Conservation (phyloP, 176 grass and related monocot genomes). For the Hsuehochloa calcarea region DNA sequence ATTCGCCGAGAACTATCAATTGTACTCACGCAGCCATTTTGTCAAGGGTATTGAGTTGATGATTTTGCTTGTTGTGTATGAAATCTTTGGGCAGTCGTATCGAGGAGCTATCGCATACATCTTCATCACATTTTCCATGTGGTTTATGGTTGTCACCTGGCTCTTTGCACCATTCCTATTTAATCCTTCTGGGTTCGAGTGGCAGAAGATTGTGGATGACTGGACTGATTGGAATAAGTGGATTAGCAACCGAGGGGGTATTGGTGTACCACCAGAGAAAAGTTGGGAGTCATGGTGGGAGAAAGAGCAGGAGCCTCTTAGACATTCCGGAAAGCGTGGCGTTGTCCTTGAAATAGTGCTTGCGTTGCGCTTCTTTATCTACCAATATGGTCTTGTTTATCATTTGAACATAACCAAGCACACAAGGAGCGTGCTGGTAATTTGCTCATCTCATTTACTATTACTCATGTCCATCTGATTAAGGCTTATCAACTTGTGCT, state of each 20-base stretch:
- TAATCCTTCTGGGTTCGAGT: constrained; percentile 49
- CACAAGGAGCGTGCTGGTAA: constrained; percentile 73
- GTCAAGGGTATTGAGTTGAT: constrained; percentile 89
- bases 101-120: constrained; percentile 71
- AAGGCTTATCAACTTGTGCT: not conserved
- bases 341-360: constrained; percentile 70
- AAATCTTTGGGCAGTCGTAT: constrained; percentile 90
- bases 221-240: constrained; percentile 99
- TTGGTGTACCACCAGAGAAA: constrained; percentile 72
- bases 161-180: constrained; percentile 97
- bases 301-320: constrained; percentile 81
- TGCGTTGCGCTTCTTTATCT: constrained; percentile 81
- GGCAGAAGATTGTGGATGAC: constrained; percentile 81
- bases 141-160: constrained; percentile 98
- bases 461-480: not conserved
- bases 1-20: constrained; percentile 80
- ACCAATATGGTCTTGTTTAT: constrained; percentile 96
- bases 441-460: constrained; percentile 9
- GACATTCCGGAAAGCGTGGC: constrained; percentile 79
- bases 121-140: constrained; percentile 92
- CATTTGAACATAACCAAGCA: constrained; percentile 84
- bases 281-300: constrained; percentile 99
- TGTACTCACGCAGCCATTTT: constrained; percentile 95
- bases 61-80: constrained; percentile 85
- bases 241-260: constrained; percentile 86